Percentiles rank a stretch among this genome's conserved stretches.
Evolutionary conservation across 192 early-diverging fungal species (phyloP).

Genomic region (Mycoemilia scoparia): DNA sequence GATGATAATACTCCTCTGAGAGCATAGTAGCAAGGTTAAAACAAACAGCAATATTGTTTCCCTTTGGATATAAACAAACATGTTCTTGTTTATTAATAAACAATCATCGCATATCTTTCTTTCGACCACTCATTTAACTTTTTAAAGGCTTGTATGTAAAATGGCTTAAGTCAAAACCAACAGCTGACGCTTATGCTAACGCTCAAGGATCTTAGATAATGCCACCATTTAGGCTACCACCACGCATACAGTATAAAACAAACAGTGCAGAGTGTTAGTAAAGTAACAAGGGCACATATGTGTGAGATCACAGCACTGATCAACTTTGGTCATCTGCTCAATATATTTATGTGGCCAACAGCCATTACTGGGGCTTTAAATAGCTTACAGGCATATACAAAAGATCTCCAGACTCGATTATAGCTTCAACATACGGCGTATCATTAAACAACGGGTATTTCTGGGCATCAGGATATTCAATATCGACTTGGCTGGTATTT

Average conservation of each 20-base stretch:
- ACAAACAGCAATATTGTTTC: too few species aligned
- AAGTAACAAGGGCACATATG: neutral
- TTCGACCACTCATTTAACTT: too few species aligned
- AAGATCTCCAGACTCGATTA: conserved; percentile 57
- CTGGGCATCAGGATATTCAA: conserved; percentile 36
- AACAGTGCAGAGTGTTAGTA: neutral
- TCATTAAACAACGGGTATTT: conserved; percentile 35
- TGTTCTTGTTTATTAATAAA: too few species aligned
- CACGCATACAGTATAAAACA: conserved; percentile 2
- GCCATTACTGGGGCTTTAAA: too few species aligned
- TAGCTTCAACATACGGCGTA: conserved; percentile 44
- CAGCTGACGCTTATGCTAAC: conserved; percentile 72
- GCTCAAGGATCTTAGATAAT: conserved; percentile 58
- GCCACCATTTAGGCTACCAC: conserved; percentile 77
- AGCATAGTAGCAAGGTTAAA: too few species aligned
- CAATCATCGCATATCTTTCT: too few species aligned
- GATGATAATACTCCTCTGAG: too few species aligned
- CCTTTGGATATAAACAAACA: too few species aligned
- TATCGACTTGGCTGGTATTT: conserved; percentile 66
- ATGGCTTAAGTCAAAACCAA: conserved; percentile 87
- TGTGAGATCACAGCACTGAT: too few species aligned
- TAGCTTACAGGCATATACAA: conserved; percentile 68
- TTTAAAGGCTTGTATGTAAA: too few species aligned
- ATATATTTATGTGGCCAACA: too few species aligned
- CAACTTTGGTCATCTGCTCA: neutral